Base-by-base conservation (phyloP, 2,329 filamentous ascomycete genomes). In the Epichloe coenophiala region DNA sequence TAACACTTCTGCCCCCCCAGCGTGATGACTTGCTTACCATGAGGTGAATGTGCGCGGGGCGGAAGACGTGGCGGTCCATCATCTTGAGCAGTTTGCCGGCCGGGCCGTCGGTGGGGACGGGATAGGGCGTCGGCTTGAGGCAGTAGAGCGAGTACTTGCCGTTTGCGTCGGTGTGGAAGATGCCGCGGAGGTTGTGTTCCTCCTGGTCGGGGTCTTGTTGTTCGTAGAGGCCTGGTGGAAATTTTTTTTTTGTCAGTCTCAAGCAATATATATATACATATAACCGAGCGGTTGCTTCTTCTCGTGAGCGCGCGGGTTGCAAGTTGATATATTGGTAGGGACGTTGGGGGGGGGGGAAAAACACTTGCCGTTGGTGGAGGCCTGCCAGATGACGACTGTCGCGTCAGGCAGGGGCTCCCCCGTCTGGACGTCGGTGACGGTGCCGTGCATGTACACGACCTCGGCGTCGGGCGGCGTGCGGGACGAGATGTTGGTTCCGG, bases 371-470 rank as follows among this genome's bases (percentile, higher is more conserved):
- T 91, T 90, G 35, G 86, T 84, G 0, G 80, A 84, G 0, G 85
- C 84, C 61, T 90, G 82, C 86, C 87, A 93, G 48, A 90, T 75
- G 60, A 91, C 86, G 38, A 93, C 74, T 21, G 78, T 73, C 2
- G 84, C 84, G 53, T 74, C 73, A 19, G 75, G 71, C 43, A 91
- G 71, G 0, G 84, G 83, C 64, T 78, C 69, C 49, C 81, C 80
- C 0, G 83, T 86, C 19, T 63, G 61, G 47, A 77, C 78, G 43
- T 73, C 73, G n/a, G 67, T 66, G 46, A 80, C 68, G 37, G 65
- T 66, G 47, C 86, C 84, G 56, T 86, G 77, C 73, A 88, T 81
- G 59, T 74, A 79, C 3, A 76, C 74, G 31, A 81, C 68, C 54
- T 84, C 59, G 13, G 62, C 69, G 51, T 72, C 70, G 48, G 65